Percentiles rank a stretch among this genome's conserved stretches.
phyloP scores from a whole-genome alignment of 75 land plant species.

The Cupressus sempervirens region DNA sequence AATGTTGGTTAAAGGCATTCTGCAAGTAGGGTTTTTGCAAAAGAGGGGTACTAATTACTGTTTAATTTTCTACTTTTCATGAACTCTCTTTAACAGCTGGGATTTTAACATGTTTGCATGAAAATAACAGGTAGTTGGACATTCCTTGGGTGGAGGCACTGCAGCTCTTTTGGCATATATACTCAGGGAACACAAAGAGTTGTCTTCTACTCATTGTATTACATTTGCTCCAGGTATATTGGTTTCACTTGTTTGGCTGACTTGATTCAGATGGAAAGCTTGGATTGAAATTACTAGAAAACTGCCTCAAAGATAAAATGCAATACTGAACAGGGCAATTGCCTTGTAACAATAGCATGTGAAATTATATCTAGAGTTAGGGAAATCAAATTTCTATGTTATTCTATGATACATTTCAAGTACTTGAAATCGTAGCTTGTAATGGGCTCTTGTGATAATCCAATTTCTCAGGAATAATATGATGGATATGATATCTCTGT shows the following conservation, averaged over 20 bases:
- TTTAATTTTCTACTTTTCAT: neutral
- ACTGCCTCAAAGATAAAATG: neutral
- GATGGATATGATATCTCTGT: neutral
- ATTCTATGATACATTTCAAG: neutral
- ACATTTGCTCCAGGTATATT: constrained; percentile 95
- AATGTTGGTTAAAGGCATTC: neutral
- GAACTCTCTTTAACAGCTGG: neutral
- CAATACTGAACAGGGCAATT: neutral
- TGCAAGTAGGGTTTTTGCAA: neutral
- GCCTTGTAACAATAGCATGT: neutral
- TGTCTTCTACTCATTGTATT: constrained; percentile 69
- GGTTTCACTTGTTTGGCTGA: neutral
- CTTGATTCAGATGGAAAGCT: neutral
- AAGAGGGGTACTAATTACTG: neutral
- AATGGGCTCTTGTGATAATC: neutral
- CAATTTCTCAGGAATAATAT: neutral
- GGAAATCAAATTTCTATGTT: neutral
- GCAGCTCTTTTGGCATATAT: constrained; percentile 94
- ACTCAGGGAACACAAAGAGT: constrained; percentile 74
- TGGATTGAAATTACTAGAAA: neutral
- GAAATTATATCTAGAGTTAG: neutral
- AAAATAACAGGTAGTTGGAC: constrained; percentile 83
- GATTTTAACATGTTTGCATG: neutral
- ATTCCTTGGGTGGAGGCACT: constrained; percentile 98
- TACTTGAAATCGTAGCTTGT: neutral